These are phyloP conservation scores for Aechmea fasciata DNA, from an alignment of 176 grass and related monocot genomes.

Conservation along the genomic window DNA sequence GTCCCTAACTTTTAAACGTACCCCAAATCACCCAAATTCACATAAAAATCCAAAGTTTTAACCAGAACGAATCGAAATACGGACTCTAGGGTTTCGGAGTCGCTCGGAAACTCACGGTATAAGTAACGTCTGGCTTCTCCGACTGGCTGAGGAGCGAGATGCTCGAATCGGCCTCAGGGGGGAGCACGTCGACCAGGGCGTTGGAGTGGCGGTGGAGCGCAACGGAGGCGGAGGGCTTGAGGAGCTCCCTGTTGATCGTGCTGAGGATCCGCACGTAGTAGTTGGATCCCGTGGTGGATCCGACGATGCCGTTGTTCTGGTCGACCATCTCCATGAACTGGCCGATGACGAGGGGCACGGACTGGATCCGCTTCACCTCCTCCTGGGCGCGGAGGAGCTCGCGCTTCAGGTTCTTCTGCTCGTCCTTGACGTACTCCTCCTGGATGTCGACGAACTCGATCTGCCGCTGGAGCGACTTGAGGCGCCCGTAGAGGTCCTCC, in stretches of 20 bases:
- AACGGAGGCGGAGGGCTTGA: slow-evolving; percentile 84
- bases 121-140: slow-evolving; percentile 86
- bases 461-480: slow-evolving; percentile 85
- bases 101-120: slow-evolving; percentile 43
- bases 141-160: slow-evolving; percentile 77
- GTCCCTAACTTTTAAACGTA: no score
- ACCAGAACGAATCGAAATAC: slow-evolving; percentile 2
- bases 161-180: slow-evolving; percentile 88
- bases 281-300: slow-evolving; percentile 92
- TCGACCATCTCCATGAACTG: slow-evolving; percentile 99
- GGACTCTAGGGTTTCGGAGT: not conserved
- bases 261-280: slow-evolving; percentile 94
- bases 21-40: not conserved
- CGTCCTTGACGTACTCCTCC: slow-evolving; percentile 96
- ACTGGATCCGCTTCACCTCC: slow-evolving; percentile 98
- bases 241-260: slow-evolving; percentile 89
- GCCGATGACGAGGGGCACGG: slow-evolving; percentile 90
- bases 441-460: slow-evolving; percentile 96
- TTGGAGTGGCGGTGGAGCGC: slow-evolving; percentile 88
- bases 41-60: slow-evolving; percentile 7
- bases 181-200: slow-evolving; percentile 81
- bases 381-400: slow-evolving; percentile 91
- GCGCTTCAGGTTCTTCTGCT: slow-evolving; percentile 97
- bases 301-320: slow-evolving; percentile 94
- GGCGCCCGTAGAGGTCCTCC: slow-evolving; percentile 81